A percentile compares a stretch with the other conserved stretches of the same genome.
Evolutionary conservation across 2,329 filamentous ascomycete genomes (phyloP).

Genomic region (Fusarium chaquense): DNA sequence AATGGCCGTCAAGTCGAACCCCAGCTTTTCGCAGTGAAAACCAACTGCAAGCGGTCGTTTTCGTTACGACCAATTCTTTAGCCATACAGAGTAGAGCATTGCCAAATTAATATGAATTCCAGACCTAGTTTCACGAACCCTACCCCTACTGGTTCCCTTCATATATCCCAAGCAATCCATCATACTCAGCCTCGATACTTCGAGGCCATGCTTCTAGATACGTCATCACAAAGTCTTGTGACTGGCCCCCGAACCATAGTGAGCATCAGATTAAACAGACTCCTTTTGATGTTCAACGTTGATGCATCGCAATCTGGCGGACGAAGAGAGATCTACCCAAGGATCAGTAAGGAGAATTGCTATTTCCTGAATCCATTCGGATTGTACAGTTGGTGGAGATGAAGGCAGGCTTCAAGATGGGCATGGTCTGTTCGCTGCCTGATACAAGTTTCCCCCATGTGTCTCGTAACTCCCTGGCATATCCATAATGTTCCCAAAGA

Average conservation of each 20-base stretch:
- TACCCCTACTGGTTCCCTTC: neutral
- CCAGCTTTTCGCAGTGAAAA: too few species aligned
- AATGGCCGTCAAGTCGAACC: neutral
- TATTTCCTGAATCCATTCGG: neutral
- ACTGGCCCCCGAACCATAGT: fast-evolving
- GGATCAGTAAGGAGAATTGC: too few species aligned
- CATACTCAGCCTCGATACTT: neutral
- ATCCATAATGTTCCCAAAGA: too few species aligned
- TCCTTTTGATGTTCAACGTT: neutral
- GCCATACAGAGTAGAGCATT: fast-evolving
- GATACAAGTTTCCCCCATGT: neutral
- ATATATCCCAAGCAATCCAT: neutral
- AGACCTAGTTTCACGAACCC: too few species aligned
- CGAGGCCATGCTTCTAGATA: neutral
- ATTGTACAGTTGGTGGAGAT: neutral
- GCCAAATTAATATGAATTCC: too few species aligned
- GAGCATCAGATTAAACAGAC: neutral
- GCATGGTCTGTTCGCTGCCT: neutral
- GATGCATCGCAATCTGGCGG: too few species aligned
- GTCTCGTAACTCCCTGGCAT: neutral
- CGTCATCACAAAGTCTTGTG: neutral
- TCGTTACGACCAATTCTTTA: too few species aligned
- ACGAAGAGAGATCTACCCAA: too few species aligned
- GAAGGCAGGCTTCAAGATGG: neutral
- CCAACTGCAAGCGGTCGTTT: neutral